Percentiles rank a stretch among this genome's conserved stretches.
phyloP scores from a whole-genome alignment of 768 basidiomycete species.

The Trametes cubensis region DNA sequence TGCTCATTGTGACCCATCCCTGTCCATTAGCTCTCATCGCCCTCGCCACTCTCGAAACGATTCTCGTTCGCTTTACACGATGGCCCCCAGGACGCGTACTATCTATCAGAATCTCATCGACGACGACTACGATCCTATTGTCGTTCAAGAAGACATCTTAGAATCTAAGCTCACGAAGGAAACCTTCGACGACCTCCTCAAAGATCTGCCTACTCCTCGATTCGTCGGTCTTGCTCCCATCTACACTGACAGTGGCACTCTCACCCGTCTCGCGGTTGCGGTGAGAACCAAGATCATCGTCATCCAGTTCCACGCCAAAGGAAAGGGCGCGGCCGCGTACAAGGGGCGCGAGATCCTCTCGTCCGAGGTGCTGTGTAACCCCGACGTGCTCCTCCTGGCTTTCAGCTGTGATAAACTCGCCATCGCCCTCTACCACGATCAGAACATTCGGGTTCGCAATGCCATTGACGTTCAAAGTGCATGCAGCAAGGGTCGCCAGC shows the following conservation, averaged over 20 bases:
- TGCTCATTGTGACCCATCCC: constrained; percentile 22
- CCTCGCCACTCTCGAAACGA: constrained; percentile 33
- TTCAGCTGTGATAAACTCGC: constrained; percentile 58
- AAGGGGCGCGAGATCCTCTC: constrained; percentile 37
- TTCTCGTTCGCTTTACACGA: constrained; percentile 14
- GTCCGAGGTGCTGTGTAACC: constrained; percentile 48
- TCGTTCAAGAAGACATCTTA: constrained; percentile 25
- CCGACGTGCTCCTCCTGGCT: constrained; percentile 47
- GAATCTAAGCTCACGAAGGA: constrained; percentile 28
- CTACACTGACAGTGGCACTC: constrained; percentile 44
- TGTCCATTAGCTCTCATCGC: constrained; percentile 24
- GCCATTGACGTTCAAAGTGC: constrained; percentile 64
- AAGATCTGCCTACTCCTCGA: constrained; percentile 22
- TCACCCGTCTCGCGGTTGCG: constrained; percentile 51
- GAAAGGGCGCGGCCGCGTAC: constrained; percentile 23
- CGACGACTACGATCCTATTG: constrained; percentile 22
- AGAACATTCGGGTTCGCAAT: constrained; percentile 45
- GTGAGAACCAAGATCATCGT: constrained; percentile 35
- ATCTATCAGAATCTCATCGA: constrained; percentile 35
- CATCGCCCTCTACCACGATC: constrained; percentile 49
- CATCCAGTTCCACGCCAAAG: constrained; percentile 29
- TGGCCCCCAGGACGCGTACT: constrained; percentile 11
- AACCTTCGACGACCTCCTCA: constrained; percentile 23
- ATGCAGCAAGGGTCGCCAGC: constrained; percentile 36
- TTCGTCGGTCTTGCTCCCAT: constrained; percentile 55